Conservation (phyloP, 2,329 filamentous ascomycete species). For the Fusarium globosum region DNA sequence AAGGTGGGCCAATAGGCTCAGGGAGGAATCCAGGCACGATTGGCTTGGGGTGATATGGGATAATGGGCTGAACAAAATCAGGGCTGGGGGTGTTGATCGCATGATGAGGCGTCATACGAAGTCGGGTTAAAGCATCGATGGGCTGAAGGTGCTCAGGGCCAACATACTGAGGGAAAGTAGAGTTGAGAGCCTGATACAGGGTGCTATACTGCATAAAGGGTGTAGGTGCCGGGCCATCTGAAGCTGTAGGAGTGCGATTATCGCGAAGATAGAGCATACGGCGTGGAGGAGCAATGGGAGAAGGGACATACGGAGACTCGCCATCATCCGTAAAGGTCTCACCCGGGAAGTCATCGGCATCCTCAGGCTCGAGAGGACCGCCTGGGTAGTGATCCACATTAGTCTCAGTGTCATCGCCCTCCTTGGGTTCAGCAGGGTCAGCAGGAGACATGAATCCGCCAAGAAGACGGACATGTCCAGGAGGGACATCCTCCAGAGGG, state of each 20-base stretch:
- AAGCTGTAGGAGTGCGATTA: too few relatives aligned
- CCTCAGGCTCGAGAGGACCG: neutral
- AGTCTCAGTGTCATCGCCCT: too few relatives aligned
- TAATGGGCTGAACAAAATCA: neutral
- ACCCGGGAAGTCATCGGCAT: neutral
- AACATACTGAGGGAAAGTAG: neutral
- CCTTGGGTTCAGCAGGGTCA: neutral
- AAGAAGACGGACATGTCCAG: neutral
- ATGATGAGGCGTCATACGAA: neutral
- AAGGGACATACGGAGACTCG: neutral
- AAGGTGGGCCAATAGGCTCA: neutral
- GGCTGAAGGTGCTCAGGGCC: neutral
- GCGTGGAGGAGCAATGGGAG: neutral
- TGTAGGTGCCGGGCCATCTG: neutral
- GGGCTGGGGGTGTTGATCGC: neutral
- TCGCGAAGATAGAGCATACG: neutral
- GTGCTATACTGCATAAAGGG: neutral
- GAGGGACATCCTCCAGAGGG: neutral
- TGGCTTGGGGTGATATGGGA: neutral
- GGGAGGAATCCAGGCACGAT: neutral
- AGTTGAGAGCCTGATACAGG: neutral
- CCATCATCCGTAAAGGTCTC: neutral
- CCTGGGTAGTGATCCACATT: neutral
- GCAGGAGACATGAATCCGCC: neutral
- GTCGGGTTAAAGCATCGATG: neutral